These are phyloP conservation scores for Pseudogymnoascus sp. DNA, from an alignment of 2,329 filamentous ascomycete genomes.

Conservation along the genomic window DNA sequence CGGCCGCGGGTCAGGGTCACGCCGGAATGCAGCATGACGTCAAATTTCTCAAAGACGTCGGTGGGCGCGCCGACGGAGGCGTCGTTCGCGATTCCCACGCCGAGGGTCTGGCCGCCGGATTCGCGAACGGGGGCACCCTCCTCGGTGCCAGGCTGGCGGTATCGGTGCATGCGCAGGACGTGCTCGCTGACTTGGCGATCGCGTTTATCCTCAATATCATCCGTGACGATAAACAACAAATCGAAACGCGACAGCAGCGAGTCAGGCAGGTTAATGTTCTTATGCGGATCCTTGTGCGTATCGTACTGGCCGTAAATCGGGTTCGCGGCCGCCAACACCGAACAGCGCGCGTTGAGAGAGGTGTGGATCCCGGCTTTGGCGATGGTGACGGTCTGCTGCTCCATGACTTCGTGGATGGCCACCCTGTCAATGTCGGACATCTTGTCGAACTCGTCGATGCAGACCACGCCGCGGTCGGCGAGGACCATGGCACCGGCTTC, in stretches of 20 bases:
- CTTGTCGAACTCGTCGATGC: constrained; percentile 99
- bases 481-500: constrained; percentile 99
- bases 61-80: constrained; percentile 67
- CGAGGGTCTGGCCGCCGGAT: constrained; percentile 72
- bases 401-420: constrained; percentile 99
- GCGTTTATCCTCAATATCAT: constrained; percentile 91
- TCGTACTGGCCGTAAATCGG: constrained; percentile 98
- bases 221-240: constrained; percentile 92
- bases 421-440: constrained; percentile 98
- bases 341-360: constrained; percentile 91
- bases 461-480: constrained; percentile 91
- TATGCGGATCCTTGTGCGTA: constrained; percentile 95
- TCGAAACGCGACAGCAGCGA: constrained; percentile 97
- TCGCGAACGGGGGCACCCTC: constrained; percentile 93
- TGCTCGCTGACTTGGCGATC: constrained; percentile 93
- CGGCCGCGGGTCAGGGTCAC: constrained; percentile 70
- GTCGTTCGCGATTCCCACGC: constrained; percentile 77
- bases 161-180: constrained; percentile 93
- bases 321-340: constrained; percentile 92
- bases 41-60: constrained; percentile 93
- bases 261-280: constrained; percentile 95
- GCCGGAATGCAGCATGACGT: constrained; percentile 89
- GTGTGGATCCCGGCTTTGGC: constrained; percentile 98
- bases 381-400: constrained; percentile 98
- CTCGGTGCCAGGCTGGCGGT: constrained; percentile 84